phyloP scores from a whole-genome alignment of 768 basidiomycete species.

The Hortiboletus flavorubellus region DNA sequence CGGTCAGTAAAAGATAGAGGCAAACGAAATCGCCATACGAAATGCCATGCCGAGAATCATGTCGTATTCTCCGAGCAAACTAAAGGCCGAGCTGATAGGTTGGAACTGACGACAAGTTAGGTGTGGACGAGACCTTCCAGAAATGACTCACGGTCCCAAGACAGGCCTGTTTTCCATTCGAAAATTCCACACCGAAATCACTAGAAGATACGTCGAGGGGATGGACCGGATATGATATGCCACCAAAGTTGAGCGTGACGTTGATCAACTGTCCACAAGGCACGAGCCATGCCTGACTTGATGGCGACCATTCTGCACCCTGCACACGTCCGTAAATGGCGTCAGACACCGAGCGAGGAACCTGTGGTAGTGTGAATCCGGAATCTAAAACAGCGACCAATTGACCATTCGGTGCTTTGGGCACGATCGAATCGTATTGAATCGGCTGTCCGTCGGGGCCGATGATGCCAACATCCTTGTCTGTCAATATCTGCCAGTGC shows the following conservation, averaged over 20 bases:
- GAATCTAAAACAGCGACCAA: conserved; percentile 74
- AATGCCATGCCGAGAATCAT: conserved; percentile 83
- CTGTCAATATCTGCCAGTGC: conserved; percentile 77
- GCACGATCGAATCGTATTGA: conserved; percentile 60
- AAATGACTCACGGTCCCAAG: conserved; percentile 57
- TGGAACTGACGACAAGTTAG: conserved; percentile 56
- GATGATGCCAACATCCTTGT: conserved; percentile 62
- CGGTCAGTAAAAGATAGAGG: conserved; percentile 3
- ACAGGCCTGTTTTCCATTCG: conserved; percentile 54
- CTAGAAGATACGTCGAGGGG: conserved; percentile 65
- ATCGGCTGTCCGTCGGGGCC: conserved; percentile 74
- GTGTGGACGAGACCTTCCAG: neutral
- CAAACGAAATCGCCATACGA: conserved; percentile 40
- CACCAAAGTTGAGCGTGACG: conserved; percentile 69
- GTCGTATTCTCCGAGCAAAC: conserved; percentile 73
- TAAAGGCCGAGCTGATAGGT: conserved; percentile 78
- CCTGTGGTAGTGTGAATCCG: conserved; percentile 69
- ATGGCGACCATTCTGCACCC: conserved; percentile 61
- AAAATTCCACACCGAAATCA: conserved; percentile 46
- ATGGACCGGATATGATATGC: conserved; percentile 64
- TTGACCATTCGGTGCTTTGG: conserved; percentile 59
- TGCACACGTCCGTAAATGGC: conserved; percentile 78
- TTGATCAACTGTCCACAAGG: conserved; percentile 75
- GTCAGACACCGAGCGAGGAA: conserved; percentile 70
- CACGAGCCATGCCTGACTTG: conserved; percentile 61